Evolutionary conservation across 2,329 filamentous ascomycete species (phyloP), one percentile per base, ranked within the genome.

Genomic region (Keithomyces neogunnii): DNA sequence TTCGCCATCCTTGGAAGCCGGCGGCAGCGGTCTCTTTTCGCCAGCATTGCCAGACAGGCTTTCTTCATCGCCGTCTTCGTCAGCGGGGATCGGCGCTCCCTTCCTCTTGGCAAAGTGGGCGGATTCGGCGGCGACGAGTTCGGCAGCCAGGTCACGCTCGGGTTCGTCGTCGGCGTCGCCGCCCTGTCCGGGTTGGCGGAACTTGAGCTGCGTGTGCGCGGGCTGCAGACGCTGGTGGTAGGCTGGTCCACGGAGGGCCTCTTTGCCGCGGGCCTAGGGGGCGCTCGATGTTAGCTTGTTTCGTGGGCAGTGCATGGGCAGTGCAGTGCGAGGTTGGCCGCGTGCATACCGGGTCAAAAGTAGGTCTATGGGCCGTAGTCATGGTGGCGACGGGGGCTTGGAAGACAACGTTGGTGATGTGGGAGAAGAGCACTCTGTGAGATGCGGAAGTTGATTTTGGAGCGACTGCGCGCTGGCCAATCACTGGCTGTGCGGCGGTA

Each of bases 161-260:
- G 78, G 72, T 57, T 95, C 89, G 36, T 85, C 85, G 48, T 69
- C 68, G 33, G 86, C 86, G 57, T 84, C 85, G 58, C 89, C 88
- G 61, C 93, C 93, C 73, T 99, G 93, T 44, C 90, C 91, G n/a
- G 86, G 74, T 45, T 80, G 84, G 75, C 89, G 82, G 66, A 85
- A 87, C 73, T 99, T 99, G 65, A 99, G 84, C 57, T 89, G 85
- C 10, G 89, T 97, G 69, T 99, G 87, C 33, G 93, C 93, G 35
- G 93, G 92, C 11, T 96, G 84, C 13, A 97, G 86, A 61, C 93
- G 87, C 71, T 97, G 92, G 67, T 99, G 93, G 74, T 96, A 97
- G 61, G 90, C 92, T 47, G 89, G 88, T 46, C 93, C 93, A 63
- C 90, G 86, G 54, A 90, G 86, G 62, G 91, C 89, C 71, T 99